A percentile compares a stretch with the other conserved stretches of the same genome.
Evolutionary conservation across 306 rosid genomes (phyloP).

Genomic region (Prunus davidiana): DNA sequence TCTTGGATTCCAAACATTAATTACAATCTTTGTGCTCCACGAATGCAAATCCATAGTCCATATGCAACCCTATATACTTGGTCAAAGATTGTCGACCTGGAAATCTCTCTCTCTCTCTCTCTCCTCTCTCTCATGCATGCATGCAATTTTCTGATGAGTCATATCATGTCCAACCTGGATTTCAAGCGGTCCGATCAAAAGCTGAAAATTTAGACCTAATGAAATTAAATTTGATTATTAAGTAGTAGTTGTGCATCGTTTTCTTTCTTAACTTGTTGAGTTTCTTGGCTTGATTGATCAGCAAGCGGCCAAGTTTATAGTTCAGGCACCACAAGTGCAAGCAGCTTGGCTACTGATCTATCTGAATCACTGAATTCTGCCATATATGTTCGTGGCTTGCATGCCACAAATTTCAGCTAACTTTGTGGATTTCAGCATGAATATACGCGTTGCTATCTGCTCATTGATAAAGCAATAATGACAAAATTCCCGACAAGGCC

Average conservation of each 20-base stretch:
- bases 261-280: constrained; percentile 4
- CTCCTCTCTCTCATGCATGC: too few species aligned
- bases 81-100: constrained; percentile 22
- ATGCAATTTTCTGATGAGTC: neutral
- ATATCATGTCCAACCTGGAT: constrained; percentile 12
- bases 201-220: neutral
- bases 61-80: neutral
- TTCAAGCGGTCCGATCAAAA: neutral
- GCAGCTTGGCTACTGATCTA: neutral
- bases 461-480: constrained; percentile 23
- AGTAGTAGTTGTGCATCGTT: constrained; percentile 37
- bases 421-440: constrained; percentile 23
- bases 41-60: constrained; percentile 23
- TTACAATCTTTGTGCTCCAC: constrained; percentile 18
- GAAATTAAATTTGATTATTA: neutral
- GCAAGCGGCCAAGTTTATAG: constrained; percentile 35
- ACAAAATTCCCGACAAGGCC: constrained; percentile 31
- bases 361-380: neutral
- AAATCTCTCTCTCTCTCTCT: neutral
- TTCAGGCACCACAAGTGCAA: constrained; percentile 29
- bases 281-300: neutral
- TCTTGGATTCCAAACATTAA: constrained; percentile 24
- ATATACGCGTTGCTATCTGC: constrained; percentile 17
- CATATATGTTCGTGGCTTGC: constrained; percentile 22
- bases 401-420: constrained; percentile 40